Percentiles rank a stretch among this genome's conserved stretches.
These are phyloP conservation scores for Mortierella sp. DNA, from an alignment of 371 early-diverging fungal genomes.

Conservation along the genomic window DNA sequence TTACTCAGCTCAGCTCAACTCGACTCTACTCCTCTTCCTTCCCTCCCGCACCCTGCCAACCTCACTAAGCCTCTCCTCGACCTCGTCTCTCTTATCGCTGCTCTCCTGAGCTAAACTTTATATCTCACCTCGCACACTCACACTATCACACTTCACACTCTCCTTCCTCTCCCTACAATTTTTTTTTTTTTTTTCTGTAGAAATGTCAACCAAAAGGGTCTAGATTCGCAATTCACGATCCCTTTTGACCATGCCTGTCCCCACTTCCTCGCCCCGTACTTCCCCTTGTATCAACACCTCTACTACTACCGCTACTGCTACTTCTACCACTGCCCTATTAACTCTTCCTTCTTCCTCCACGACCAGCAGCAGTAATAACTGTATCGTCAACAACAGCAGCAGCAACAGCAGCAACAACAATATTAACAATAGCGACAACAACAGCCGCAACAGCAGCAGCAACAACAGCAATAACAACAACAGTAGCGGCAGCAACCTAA, in stretches of 20 bases:
- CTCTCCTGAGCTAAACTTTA: not conserved
- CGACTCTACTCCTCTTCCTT: no score
- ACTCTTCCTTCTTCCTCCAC: not conserved
- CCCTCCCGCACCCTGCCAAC: no score
- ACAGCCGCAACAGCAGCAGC: conserved; percentile 5
- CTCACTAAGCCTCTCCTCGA: no score
- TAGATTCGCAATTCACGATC: not conserved
- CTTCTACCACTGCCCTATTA: not conserved
- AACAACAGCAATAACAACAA: conserved; percentile 5
- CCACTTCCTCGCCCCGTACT: conserved; percentile 27
- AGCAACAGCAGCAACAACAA: not conserved
- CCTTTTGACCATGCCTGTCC: conserved; percentile 30
- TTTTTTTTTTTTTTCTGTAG: not conserved
- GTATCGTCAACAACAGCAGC: not conserved
- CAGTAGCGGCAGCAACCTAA: not conserved
- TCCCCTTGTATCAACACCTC: conserved; percentile 4
- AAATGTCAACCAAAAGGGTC: conserved; percentile 8
- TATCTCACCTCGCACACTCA: not conserved
- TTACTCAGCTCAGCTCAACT: no score
- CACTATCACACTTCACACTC: not conserved
- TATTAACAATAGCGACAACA: not conserved
- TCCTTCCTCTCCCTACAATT: not conserved
- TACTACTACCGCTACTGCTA: not conserved
- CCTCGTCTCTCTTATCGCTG: no score
- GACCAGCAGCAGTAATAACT: no score